Percentiles rank a stretch among this genome's conserved stretches.
These are phyloP conservation scores for Chamaenerion angustifolium DNA, from an alignment of 345 rosid species.

Conservation along the genomic window DNA sequence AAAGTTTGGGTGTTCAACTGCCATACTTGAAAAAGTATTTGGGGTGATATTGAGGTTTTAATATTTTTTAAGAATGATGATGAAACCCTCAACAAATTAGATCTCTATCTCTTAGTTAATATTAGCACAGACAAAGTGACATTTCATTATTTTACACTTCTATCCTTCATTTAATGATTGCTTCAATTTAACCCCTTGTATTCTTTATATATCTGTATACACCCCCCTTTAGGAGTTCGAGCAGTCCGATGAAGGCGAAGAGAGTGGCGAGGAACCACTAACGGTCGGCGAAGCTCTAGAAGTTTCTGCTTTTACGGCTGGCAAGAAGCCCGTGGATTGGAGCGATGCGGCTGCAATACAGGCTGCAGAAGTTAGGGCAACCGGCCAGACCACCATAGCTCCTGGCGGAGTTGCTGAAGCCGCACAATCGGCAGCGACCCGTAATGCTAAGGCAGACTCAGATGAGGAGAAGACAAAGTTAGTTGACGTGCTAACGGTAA, in stretches of 20 bases:
- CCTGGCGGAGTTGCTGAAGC: slow-evolving; percentile 64
- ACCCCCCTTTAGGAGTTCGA: neutral
- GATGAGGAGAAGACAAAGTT: slow-evolving; percentile 52
- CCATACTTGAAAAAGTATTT: too few species aligned
- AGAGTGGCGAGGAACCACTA: slow-evolving; percentile 17
- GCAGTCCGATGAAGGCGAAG: neutral
- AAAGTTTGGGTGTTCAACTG: too few species aligned
- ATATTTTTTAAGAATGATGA: too few species aligned
- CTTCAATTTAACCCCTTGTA: too few species aligned
- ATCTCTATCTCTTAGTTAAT: too few species aligned
- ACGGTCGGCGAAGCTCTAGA: slow-evolving; percentile 70
- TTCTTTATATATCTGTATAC: too few species aligned
- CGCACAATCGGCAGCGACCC: slow-evolving; percentile 69
- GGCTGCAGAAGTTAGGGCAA: slow-evolving; percentile 82
- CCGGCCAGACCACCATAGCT: slow-evolving; percentile 42
- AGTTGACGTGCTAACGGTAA: slow-evolving; percentile 51
- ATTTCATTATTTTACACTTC: too few species aligned
- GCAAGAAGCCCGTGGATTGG: slow-evolving; percentile 66
- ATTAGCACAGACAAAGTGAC: too few species aligned
- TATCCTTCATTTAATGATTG: too few species aligned
- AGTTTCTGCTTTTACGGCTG: slow-evolving; percentile 55
- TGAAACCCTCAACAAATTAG: too few species aligned
- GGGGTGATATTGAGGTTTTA: too few species aligned
- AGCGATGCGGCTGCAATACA: slow-evolving; percentile 90
- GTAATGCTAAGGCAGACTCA: slow-evolving; percentile 30